Evolutionary conservation across 169 alveolate genomes (phyloP).

Genomic region (Eimeria praecox): DNA sequence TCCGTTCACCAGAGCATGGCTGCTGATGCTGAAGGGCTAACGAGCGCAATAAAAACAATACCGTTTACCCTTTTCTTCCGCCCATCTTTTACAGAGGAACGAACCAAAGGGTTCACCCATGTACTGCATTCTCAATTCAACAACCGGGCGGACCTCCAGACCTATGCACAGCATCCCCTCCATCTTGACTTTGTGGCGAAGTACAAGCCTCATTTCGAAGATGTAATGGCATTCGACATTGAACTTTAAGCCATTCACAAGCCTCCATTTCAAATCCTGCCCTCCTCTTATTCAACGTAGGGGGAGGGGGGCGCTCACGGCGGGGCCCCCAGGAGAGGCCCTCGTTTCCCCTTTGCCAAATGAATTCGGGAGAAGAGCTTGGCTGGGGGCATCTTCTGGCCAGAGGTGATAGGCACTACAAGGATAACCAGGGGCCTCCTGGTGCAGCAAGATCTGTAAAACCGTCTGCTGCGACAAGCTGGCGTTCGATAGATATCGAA

Average conservation of each 20-base stretch:
- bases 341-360: neutral
- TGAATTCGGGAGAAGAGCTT: neutral
- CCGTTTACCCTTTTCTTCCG: conserved; percentile 48
- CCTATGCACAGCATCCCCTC: conserved; percentile 58
- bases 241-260: neutral
- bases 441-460: neutral
- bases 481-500: too few relatives aligned
- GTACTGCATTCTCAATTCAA: conserved; percentile 74
- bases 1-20: conserved; percentile 27
- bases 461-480: neutral
- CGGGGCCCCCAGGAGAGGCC: too few relatives aligned
- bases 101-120: conserved; percentile 76
- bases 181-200: conserved; percentile 58
- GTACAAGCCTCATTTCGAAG: conserved; percentile 65
- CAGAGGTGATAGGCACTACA: neutral
- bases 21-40: conserved; percentile 54
- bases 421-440: neutral
- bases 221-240: conserved; percentile 78
- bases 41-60: conserved; percentile 5
- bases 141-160: conserved; percentile 40
- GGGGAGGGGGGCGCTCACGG: neutral
- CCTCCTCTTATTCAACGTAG: too few relatives aligned
- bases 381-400: neutral
- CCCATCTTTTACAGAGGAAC: conserved; percentile 50
- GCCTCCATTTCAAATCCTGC: neutral